A percentile compares a stretch with the other conserved stretches of the same genome.
phyloP scores from a whole-genome alignment of 2,329 filamentous ascomycete genomes.

The Emmonsiellopsis sp. region DNA sequence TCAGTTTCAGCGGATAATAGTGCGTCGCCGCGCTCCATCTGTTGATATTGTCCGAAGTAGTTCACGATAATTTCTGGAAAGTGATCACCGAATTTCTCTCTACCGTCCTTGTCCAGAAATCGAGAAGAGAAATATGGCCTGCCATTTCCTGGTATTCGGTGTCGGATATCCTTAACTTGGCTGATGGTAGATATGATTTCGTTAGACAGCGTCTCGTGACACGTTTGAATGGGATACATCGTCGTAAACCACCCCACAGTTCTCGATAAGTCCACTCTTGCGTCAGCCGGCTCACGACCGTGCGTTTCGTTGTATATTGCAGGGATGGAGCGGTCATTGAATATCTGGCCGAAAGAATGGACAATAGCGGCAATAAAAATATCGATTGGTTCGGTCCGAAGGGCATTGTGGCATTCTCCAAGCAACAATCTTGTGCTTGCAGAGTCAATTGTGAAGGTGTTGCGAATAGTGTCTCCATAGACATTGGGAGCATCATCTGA shows the following conservation, averaged over 20 bases:
- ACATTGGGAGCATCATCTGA: conserved; percentile 18
- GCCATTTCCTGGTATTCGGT: conserved; percentile 29
- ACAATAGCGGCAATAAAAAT: conserved; percentile 29
- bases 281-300: conserved; percentile 38
- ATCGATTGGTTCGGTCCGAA: conserved; percentile 29
- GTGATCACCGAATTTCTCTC: conserved; percentile 24
- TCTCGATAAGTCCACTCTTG: conserved; percentile 39
- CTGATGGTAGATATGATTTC: conserved; percentile 24
- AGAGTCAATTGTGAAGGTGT: conserved; percentile 25
- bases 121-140: conserved; percentile 29
- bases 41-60: conserved; percentile 32
- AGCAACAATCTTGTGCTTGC: conserved; percentile 21
- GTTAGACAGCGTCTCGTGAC: conserved; percentile 14
- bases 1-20: conserved; percentile 36
- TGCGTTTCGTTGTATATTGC: conserved; percentile 43
- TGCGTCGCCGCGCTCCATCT: conserved; percentile 36
- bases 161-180: conserved; percentile 31
- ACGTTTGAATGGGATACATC: conserved; percentile 36
- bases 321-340: conserved; percentile 31
- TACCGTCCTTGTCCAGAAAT: conserved; percentile 22
- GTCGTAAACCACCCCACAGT: conserved; percentile 47
- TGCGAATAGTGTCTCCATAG: conserved; percentile 28
- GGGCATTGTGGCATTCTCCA: conserved; percentile 23
- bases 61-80: conserved; percentile 37
- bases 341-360: conserved; percentile 37